phyloP scores from a whole-genome alignment of 163 green algal species.

The Chlorella variabilis region DNA sequence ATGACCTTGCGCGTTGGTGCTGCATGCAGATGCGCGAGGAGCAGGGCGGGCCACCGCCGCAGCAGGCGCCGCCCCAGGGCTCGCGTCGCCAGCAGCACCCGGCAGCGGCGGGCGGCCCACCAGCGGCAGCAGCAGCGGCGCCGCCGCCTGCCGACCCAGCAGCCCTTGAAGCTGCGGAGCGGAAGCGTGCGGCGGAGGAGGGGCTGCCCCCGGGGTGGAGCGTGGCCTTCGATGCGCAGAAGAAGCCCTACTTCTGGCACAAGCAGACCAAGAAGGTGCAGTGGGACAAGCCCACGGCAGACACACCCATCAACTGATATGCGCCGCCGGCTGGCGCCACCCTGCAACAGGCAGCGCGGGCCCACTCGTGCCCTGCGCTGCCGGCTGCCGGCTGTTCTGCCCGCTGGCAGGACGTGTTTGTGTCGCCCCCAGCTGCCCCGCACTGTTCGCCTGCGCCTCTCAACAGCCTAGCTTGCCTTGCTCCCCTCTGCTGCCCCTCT shows the following conservation, averaged over 20 bases:
- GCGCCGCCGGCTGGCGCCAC: no score
- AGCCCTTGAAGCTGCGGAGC: not conserved
- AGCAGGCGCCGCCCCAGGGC: conserved; percentile 15
- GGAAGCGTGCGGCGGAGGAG: conserved; percentile 27
- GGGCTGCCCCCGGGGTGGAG: conserved; percentile 65
- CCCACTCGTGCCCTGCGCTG: not conserved
- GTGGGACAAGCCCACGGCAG: conserved; percentile 71
- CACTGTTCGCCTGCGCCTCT: not conserved
- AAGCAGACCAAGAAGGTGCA: conserved; percentile 21
- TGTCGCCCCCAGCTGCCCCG: no score
- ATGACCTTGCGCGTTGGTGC: not conserved
- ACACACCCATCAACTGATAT: conserved; percentile 46
- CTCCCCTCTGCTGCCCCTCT: no score
- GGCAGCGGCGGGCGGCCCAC: not conserved
- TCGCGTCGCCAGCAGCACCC: not conserved
- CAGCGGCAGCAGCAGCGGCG: conserved; percentile 8
- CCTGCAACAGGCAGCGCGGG: no score
- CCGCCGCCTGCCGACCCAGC: not conserved
- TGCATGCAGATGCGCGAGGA: conserved; percentile 30
- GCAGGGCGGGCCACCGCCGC: not conserved
- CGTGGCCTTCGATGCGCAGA: conserved; percentile 57
- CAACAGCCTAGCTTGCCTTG: not conserved
- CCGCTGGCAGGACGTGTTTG: no score
- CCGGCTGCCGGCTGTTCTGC: no score
- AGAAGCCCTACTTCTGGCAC: conserved; percentile 78